Conservation (phyloP, 768 basidiomycete genomes). For the Dendrothele bispora region DNA sequence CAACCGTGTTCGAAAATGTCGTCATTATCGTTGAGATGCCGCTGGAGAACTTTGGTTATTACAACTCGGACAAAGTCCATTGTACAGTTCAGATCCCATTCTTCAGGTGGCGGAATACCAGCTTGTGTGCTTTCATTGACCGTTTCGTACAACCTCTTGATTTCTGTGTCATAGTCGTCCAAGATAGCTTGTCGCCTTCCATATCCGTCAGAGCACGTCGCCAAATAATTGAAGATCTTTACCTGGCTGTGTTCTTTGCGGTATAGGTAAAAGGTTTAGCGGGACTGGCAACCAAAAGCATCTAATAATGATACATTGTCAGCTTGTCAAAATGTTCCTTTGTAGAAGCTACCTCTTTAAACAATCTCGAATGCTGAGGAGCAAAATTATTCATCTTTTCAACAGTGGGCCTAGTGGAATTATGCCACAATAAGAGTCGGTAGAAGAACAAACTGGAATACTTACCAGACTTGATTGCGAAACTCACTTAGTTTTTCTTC, state of each 20-base stretch:
- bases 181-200: slow-evolving; percentile 31
- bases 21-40: no score
- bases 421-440: slow-evolving; percentile 7
- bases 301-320: slow-evolving; percentile 19
- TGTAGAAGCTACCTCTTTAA: slow-evolving; percentile 33
- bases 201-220: not conserved
- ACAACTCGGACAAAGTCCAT: slow-evolving; percentile 30
- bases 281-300: slow-evolving; percentile 34
- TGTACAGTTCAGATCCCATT: no score
- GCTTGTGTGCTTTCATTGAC: slow-evolving; percentile 28
- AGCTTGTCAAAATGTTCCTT: slow-evolving; percentile 7
- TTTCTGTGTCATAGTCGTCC: slow-evolving; percentile 34
- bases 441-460: not conserved
- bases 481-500: slow-evolving; percentile 16
- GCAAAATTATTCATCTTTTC: no score
- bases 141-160: slow-evolving; percentile 31
- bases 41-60: slow-evolving; percentile 30
- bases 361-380: slow-evolving; percentile 42
- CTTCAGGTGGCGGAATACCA: slow-evolving; percentile 21
- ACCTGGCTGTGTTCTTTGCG: slow-evolving; percentile 28
- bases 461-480: slow-evolving; percentile 23
- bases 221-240: not conserved
- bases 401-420: no score
- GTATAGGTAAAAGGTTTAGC: slow-evolving; percentile 39
- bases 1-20: slow-evolving; percentile 28